phyloP scores from a whole-genome alignment of 495 filamentous ascomycete genomes.

The Hypoxylon rickii region DNA sequence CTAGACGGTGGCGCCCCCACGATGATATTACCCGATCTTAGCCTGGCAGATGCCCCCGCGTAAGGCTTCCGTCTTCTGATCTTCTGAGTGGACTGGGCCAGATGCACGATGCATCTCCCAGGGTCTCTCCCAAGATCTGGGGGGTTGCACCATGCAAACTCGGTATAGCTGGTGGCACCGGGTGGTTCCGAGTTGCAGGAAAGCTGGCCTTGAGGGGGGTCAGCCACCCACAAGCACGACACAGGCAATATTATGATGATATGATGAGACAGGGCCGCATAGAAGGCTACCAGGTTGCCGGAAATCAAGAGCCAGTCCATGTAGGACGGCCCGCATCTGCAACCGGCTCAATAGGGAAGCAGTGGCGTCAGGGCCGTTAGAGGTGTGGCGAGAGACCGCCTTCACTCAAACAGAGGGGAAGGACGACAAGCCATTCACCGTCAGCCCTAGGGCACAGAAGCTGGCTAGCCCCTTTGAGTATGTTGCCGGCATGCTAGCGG shows the following conservation, averaged over 20 bases:
- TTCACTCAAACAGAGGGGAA: conserved; percentile 2
- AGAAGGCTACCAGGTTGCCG: conserved; percentile 32
- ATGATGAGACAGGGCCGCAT: conserved; percentile 11
- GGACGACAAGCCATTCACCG: too few species aligned
- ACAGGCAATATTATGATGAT: background rate
- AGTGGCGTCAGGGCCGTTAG: conserved; percentile 18
- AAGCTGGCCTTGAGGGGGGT: conserved; percentile 15
- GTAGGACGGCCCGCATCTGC: conserved; percentile 33
- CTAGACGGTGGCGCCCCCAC: conserved; percentile 23
- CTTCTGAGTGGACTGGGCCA: conserved; percentile 32
- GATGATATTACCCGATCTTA: conserved; percentile 37
- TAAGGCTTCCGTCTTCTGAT: conserved; percentile 13
- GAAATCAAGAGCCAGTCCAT: conserved; percentile 21
- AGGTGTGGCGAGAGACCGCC: conserved; percentile 15
- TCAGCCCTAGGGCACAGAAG: too few species aligned
- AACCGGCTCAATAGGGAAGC: conserved; percentile 33
- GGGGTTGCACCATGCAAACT: conserved; percentile 34
- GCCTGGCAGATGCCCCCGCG: conserved; percentile 34
- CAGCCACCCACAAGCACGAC: conserved; percentile 16
- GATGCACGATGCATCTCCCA: conserved; percentile 34
- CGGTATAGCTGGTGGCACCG: conserved; percentile 28
- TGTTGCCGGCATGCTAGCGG: too few species aligned
- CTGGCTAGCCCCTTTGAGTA: too few species aligned
- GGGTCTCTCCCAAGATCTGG: conserved; percentile 31
- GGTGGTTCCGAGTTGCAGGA: conserved; percentile 35